These are phyloP conservation scores for Neurospora sp. DNA, from an alignment of 495 filamentous ascomycete species.

Conservation along the genomic window DNA sequence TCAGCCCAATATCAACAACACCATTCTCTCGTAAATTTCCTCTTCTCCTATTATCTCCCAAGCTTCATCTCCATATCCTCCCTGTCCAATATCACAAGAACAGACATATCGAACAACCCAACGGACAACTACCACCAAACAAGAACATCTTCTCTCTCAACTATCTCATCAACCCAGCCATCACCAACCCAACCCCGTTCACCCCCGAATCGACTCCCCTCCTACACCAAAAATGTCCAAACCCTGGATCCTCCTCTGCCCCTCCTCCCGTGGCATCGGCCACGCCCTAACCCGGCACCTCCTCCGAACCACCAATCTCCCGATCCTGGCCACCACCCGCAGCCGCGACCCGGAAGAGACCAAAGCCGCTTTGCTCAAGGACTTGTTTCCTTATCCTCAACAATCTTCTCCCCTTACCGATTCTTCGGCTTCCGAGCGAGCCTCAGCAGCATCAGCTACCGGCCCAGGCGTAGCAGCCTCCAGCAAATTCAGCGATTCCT, in stretches of 20 bases:
- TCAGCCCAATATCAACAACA: too few species aligned
- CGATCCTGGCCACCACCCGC: constrained; percentile 64
- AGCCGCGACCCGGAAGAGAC: constrained; percentile 33
- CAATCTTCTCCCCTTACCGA: neutral
- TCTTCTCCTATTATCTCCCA: too few species aligned
- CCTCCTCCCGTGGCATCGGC: constrained; percentile 67
- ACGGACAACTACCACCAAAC: too few species aligned
- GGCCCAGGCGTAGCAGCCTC: neutral
- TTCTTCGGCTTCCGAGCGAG: neutral
- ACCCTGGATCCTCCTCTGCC: constrained; percentile 41
- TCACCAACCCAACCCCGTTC: neutral
- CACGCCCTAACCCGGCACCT: constrained; percentile 60
- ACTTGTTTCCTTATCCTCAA: constrained; percentile 27
- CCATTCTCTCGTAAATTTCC: too few species aligned
- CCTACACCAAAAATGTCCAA: constrained; percentile 18
- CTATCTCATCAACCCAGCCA: too few species aligned
- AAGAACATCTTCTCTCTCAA: too few species aligned
- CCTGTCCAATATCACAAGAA: too few species aligned
- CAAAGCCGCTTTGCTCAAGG: constrained; percentile 43
- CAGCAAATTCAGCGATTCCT: neutral
- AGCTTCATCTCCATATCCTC: too few species aligned
- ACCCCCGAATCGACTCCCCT: neutral
- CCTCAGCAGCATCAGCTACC: neutral
- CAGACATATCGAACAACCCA: too few species aligned
- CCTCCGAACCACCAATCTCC: constrained; percentile 52